A percentile compares a stretch with the other conserved stretches of the same genome.
Conservation (phyloP, 164 flowering plant genomes). For the Vitis labrusca region DNA sequence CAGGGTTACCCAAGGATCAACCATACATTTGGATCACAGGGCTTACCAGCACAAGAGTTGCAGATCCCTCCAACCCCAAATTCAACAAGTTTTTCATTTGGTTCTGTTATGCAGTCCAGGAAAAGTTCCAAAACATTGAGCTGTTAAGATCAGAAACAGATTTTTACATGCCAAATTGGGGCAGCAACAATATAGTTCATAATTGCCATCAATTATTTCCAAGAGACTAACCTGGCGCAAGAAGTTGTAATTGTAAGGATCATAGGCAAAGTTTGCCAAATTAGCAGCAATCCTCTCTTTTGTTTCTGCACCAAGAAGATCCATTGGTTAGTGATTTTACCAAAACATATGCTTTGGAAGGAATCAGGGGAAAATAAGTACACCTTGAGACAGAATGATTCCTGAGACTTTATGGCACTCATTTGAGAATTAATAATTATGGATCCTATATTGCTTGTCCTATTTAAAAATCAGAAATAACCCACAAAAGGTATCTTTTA, state of each 20-base stretch:
- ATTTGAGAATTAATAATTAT: too few relatives aligned
- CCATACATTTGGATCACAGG: neutral
- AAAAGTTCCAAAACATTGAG: constrained; percentile 94
- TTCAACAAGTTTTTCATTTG: constrained; percentile 87
- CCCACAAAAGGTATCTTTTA: too few relatives aligned
- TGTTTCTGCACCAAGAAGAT: constrained; percentile 37
- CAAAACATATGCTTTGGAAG: too few relatives aligned
- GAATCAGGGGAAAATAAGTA: too few relatives aligned
- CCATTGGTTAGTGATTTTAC: too few relatives aligned
- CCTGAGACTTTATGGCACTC: neutral
- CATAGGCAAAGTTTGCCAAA: constrained; percentile 92
- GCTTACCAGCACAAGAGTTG: constrained; percentile 74
- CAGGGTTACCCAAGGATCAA: neutral
- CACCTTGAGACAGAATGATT: too few relatives aligned
- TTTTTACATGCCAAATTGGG: too few relatives aligned
- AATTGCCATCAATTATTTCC: neutral
- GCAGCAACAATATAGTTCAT: too few relatives aligned
- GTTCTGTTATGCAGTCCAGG: constrained; percentile 91
- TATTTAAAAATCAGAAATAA: too few relatives aligned
- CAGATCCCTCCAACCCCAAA: constrained; percentile 88
- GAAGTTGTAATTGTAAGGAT: constrained; percentile 80
- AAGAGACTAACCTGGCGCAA: constrained; percentile 60
- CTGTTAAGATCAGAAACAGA: constrained; percentile 40
- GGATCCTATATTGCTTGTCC: too few relatives aligned
- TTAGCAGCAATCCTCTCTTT: constrained; percentile 79